Evolutionary conservation across 495 filamentous ascomycete species (phyloP).

Genomic region (Aspergillus avenaceus): DNA sequence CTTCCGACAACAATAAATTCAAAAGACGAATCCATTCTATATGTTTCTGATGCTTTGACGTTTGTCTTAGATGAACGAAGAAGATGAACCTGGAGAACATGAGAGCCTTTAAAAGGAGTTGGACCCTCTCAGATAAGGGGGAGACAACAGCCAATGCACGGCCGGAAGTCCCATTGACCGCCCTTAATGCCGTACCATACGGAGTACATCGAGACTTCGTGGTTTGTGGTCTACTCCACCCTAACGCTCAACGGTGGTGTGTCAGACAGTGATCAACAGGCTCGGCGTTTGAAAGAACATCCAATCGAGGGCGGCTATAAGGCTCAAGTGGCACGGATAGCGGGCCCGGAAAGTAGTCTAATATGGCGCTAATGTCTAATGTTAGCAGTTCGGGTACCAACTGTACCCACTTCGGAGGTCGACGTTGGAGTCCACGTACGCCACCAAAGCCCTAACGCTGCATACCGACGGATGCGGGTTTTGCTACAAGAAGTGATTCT

Average conservation of each 20-base stretch:
- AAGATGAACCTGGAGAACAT: neutral
- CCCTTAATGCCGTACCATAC: no score
- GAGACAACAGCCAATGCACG: neutral
- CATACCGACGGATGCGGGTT: neutral
- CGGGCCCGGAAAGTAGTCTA: neutral
- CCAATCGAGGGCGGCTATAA: neutral
- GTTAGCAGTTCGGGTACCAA: neutral
- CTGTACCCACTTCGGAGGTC: neutral
- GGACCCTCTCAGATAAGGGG: no score
- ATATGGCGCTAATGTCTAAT: neutral
- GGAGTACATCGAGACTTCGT: neutral
- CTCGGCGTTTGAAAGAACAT: neutral
- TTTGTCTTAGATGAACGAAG: neutral
- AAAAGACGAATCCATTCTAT: neutral
- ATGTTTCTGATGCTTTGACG: neutral
- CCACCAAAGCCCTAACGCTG: neutral
- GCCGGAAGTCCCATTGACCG: neutral
- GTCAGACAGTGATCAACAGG: neutral
- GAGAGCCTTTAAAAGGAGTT: neutral
- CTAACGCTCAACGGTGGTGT: neutral
- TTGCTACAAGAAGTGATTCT: neutral
- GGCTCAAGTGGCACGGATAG: neutral
- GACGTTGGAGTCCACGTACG: neutral
- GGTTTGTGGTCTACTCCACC: neutral
- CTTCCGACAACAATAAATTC: neutral